Conservation (phyloP, 768 basidiomycete genomes). For the Mycena floridula region DNA sequence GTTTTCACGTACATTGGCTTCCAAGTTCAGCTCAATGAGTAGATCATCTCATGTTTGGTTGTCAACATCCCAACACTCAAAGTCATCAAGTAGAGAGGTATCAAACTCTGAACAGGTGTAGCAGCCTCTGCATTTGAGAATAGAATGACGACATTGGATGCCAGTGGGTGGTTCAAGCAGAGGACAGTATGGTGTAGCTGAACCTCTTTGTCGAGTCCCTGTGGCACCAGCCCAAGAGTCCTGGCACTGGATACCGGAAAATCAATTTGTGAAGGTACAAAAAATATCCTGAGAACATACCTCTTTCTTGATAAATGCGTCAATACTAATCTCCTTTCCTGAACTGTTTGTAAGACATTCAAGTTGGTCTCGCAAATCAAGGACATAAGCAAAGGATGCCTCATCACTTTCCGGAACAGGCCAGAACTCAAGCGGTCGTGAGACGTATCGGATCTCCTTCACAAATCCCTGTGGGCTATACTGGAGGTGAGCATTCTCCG, state of each 20-base stretch:
- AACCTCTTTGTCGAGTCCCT: no score
- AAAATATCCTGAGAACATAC: background rate
- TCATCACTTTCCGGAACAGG: background rate
- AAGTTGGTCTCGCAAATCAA: background rate
- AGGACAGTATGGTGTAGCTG: no score
- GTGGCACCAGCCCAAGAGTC: background rate
- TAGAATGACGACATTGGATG: background rate
- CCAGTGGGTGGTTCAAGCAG: background rate
- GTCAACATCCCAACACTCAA: conserved; percentile 3
- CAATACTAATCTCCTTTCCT: background rate
- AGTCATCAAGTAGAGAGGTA: background rate
- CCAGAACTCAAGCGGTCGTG: no score
- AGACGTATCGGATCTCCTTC: no score
- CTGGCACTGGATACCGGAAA: background rate
- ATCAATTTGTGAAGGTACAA: background rate
- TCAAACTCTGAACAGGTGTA: background rate
- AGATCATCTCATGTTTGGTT: background rate
- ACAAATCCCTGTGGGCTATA: no score
- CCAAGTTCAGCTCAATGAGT: background rate
- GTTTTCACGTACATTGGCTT: background rate
- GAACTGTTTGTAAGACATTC: background rate
- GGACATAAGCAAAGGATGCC: background rate
- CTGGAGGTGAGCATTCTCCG: background rate
- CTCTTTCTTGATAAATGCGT: conserved; percentile 4
- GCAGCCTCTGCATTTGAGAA: no score